Conservation (phyloP, 2,329 filamentous ascomycete species). For the Aspergillus ochraceoroseus region DNA sequence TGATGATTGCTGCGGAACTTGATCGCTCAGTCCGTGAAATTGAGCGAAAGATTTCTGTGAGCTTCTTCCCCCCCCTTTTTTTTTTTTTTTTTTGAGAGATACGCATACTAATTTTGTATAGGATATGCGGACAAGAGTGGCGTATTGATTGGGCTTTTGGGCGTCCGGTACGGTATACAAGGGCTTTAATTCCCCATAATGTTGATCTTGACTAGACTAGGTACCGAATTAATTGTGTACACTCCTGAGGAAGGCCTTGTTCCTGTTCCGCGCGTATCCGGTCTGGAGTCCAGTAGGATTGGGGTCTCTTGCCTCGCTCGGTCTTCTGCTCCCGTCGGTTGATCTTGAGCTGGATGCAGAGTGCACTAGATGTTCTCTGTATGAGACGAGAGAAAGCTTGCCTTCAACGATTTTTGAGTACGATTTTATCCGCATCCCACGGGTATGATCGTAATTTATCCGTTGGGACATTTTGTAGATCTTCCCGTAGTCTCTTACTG, state of each 20-base stretch:
- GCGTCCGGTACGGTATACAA: slow-evolving; percentile 23
- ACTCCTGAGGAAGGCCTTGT: too few relatives aligned
- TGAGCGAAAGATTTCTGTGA: slow-evolving; percentile 83
- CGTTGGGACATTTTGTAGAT: slow-evolving; percentile 34
- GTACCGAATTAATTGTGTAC: slow-evolving; percentile 13
- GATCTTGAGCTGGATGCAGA: slow-evolving; percentile 43
- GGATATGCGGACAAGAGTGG: slow-evolving; percentile 56
- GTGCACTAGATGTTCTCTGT: slow-evolving; percentile 25
- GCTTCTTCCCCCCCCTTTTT: slow-evolving; percentile 20
- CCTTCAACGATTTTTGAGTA: slow-evolving; percentile 50
- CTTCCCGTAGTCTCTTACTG: neutral
- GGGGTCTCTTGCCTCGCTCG: slow-evolving; percentile 51
- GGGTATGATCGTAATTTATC: slow-evolving; percentile 46
- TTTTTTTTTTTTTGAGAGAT: neutral
- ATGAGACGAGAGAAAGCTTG: slow-evolving; percentile 46
- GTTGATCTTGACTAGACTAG: slow-evolving; percentile 13
- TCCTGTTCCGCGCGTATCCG: slow-evolving; percentile 4
- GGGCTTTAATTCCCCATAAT: slow-evolving; percentile 27
- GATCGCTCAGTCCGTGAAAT: slow-evolving; percentile 89
- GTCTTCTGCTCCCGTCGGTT: slow-evolving; percentile 35
- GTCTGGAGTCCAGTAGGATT: too few relatives aligned
- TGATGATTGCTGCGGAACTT: slow-evolving; percentile 88
- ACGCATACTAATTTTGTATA: slow-evolving; percentile 25
- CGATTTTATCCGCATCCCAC: slow-evolving; percentile 40
- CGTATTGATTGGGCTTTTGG: slow-evolving; percentile 44